Base-by-base conservation (phyloP, 208 protist species). In the Leishmania mexicana region DNA sequence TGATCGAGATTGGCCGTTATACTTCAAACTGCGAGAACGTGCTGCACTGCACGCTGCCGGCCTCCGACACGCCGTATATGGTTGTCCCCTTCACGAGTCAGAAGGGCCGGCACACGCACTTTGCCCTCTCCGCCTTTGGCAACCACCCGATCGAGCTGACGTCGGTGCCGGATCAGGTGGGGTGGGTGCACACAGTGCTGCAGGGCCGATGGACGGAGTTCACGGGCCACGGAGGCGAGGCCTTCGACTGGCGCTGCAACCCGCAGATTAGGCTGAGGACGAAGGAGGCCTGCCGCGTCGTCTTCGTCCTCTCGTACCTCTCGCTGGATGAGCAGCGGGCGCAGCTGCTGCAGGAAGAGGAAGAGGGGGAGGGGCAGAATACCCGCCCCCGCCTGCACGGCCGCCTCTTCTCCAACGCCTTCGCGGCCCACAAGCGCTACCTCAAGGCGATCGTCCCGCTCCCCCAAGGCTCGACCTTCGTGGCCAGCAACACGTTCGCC, bases 21-120 rank as follows among this genome's bases (percentile, higher is more conserved):
- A 98, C 93, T 10, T 96, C 93, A 51, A 98, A 98, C 88, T 96
- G 95, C 80, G 93, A 98, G 85, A 98, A 98, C 73, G 92, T 96
- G 54, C 87, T 98, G 80, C 93, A 96, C 84, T 96, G 93, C 81
- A 85, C 83, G n/a, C 81, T 98, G 40, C 82, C 84, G n/a, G 84
- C 87, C 31, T 90, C 88, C 82, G 90, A 94, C 60, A 93, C 89
- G 35, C 95, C 95, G 15, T 98, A 98, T 79, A 89, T 97, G 38
- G 92, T 98, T 2, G 93, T 98, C 38, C 94, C 95, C 40, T 98
- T 98, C 85, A 97, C 95, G 47, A 95, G 91, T 81, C 94, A 98
- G 83, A 85, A 89, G 51, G 92, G 92, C 24, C 91, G 94, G 13
- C 87, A 90, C 74, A 98, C 95, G 40, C 83, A 89, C 57, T 98